A percentile compares a stretch with the other conserved stretches of the same genome.
Conservation (phyloP, 140 eudicot species). For the Erigeron philadelphicus region DNA sequence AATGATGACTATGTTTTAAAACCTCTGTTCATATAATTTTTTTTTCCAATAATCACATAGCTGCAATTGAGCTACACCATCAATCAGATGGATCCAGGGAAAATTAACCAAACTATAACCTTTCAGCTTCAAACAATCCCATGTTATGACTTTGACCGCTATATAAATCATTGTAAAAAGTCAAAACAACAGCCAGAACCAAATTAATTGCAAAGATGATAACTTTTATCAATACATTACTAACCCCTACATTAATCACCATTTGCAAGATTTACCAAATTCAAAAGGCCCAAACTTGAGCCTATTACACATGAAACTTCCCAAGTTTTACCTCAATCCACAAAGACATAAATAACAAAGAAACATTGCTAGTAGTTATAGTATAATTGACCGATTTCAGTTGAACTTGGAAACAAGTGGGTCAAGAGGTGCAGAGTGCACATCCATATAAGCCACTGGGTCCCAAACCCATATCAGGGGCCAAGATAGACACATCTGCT, state of each 20-base stretch:
- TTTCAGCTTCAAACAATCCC: conserved; percentile 5
- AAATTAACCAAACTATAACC: conserved; percentile 12
- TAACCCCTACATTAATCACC: background rate
- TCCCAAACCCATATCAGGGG: too few species aligned
- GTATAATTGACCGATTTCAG: too few species aligned
- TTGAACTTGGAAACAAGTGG: too few species aligned
- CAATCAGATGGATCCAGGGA: background rate
- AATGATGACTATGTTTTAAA: background rate
- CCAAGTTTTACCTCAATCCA: conserved; percentile 3
- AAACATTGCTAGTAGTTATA: too few species aligned
- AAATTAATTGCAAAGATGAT: conserved; percentile 11
- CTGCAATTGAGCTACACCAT: conserved; percentile 4
- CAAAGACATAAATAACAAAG: background rate
- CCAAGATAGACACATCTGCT: too few species aligned
- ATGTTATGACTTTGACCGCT: conserved; percentile 19
- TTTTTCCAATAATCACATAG: background rate
- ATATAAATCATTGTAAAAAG: conserved; percentile 6
- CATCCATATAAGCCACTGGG: too few species aligned
- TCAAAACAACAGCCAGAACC: conserved; percentile 2
- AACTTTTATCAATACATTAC: conserved; percentile 5
- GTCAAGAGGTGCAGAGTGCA: too few species aligned
- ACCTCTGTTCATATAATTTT: background rate
- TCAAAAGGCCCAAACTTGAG: conserved; percentile 20
- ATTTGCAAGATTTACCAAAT: background rate
- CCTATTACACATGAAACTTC: background rate